Evolutionary conservation across 2,329 filamentous ascomycete species (phyloP), one percentile per base, ranked within the genome.

Genomic region (Sclerotinia nivalis): DNA sequence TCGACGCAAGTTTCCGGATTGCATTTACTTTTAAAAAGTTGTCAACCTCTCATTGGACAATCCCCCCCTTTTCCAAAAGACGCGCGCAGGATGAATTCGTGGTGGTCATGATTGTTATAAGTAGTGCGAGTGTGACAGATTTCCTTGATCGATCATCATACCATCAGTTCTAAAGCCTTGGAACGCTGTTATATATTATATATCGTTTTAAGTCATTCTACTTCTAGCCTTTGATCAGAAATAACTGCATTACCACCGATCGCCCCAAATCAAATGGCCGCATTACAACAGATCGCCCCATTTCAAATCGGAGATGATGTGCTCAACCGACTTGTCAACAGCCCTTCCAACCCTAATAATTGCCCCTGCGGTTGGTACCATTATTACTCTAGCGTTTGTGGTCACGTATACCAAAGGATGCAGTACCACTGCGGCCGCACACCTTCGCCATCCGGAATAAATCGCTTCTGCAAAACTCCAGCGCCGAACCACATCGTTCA

Each of bases 251-350:
- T 2, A 43, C 40, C 13, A 43, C 40, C 12, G 13, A 25, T 25
- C 12, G 10, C n/a, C 0, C n/a, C 4, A 25, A 25, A 25, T 13
- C 22, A 13, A 15, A 52, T 52, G 4, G n/a, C 52, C 20, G 52
- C 28, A 43, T 43, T 43, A 43, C 40, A 2, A 40, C 10, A 1
- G 12, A 52, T 52, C 12, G 1, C n/a, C 5, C 49, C 10, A 15
- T 2, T 2, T 2, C 9, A 15, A 7, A 25, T 52, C 0, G n/a
- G 12, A 52, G 6, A 1, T 2, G 13, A 52, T 1, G 12, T 52
- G 4, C 4, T 4, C 2, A 52, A 52, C 6, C 49, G 15, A 12
- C 9, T 5, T 8, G 9, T 22, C 9, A 22, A 22, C 28, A 12
- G 0, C 52, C 1, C 28, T 55, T 12, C 28, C 2, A 56, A 56